phyloP scores from a whole-genome alignment of 1,284 basidiomycete genomes.

The Fereydounia khargensis region DNA sequence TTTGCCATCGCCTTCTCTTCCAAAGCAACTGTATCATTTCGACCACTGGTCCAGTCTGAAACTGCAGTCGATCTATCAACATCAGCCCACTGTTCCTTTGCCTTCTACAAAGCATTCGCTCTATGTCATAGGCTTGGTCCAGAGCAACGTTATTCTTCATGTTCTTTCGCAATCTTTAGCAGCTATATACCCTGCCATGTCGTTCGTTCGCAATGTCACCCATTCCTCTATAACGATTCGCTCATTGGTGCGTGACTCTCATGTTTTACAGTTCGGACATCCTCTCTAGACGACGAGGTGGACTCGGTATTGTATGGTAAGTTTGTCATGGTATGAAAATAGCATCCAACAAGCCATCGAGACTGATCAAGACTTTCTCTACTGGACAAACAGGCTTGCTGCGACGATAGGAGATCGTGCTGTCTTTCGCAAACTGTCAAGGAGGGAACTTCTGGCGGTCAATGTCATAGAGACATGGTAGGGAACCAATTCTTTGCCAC shows the following conservation, averaged over 20 bases:
- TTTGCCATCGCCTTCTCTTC: background rate
- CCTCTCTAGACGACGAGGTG: conserved; percentile 25
- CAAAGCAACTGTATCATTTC: background rate
- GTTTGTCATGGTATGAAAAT: background rate
- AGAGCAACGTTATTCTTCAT: no score
- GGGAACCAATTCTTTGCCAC: background rate
- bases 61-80: background rate
- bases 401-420: conserved; percentile 36
- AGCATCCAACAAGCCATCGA: background rate
- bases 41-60: background rate
- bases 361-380: background rate
- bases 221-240: background rate
- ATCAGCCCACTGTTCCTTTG: background rate
- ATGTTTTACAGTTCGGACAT: conserved; percentile 49
- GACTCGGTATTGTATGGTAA: conserved; percentile 47
- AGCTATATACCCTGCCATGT: background rate
- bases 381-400: conserved; percentile 18
- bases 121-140: no score
- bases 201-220: background rate
- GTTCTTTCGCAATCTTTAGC: background rate
- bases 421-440: conserved; percentile 24
- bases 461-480: conserved; percentile 26
- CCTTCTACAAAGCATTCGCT: background rate
- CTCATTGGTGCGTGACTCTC: background rate
- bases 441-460: conserved; percentile 26